Evolutionary conservation across 2,329 filamentous ascomycete species (phyloP).

Genomic region (Coniochaeta ligniaria): DNA sequence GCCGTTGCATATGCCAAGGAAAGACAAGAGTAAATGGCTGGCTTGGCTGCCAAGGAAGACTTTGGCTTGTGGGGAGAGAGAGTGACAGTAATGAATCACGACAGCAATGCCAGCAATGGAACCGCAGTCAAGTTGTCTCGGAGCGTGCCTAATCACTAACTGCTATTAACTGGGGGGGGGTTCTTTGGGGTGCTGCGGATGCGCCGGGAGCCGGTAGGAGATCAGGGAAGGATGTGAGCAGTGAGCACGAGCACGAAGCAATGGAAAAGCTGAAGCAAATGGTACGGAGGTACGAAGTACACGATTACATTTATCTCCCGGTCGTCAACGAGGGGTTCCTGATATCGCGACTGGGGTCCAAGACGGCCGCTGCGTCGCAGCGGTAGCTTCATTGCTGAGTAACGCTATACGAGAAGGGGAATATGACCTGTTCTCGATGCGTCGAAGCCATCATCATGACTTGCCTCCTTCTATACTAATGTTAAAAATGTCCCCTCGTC

Average conservation of each 20-base stretch:
- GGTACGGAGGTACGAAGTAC: not conserved
- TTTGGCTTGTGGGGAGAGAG: not conserved
- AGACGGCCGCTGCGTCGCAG: too few relatives aligned
- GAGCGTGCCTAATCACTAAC: not conserved
- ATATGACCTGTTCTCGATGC: not conserved
- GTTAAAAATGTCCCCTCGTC: too few relatives aligned
- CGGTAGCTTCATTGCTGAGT: not conserved
- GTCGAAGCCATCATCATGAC: not conserved
- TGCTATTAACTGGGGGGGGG: not conserved
- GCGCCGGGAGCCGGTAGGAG: not conserved
- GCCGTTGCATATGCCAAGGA: constrained; percentile 2
- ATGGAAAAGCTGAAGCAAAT: not conserved
- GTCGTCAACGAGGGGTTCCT: too few relatives aligned
- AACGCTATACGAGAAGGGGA: not conserved
- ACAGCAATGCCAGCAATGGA: not conserved
- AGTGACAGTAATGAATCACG: not conserved
- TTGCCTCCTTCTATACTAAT: not conserved
- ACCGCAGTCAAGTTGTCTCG: not conserved
- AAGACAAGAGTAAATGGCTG: not conserved
- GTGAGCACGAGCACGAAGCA: not conserved
- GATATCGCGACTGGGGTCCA: too few relatives aligned
- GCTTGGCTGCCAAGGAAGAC: constrained; percentile 1
- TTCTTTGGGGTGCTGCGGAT: not conserved
- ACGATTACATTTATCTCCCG: too few relatives aligned
- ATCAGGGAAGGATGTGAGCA: not conserved